These are phyloP conservation scores for Aspergillus udagawae DNA, from an alignment of 2,329 filamentous ascomycete species.

Conservation along the genomic window DNA sequence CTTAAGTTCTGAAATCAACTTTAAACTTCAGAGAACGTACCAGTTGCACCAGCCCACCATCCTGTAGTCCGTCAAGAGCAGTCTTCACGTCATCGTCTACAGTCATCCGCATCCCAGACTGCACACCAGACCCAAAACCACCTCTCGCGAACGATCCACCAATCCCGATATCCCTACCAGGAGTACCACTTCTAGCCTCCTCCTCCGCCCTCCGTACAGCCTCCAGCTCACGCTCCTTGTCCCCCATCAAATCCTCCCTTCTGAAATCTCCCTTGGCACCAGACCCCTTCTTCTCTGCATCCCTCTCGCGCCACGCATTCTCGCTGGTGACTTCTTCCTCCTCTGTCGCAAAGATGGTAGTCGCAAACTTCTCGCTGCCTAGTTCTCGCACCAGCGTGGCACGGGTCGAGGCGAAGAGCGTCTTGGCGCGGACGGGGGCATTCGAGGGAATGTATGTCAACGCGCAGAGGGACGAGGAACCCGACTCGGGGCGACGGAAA, in stretches of 20 bases:
- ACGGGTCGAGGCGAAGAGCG: conserved; percentile 62
- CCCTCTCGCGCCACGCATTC: conserved; percentile 52
- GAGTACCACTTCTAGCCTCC: conserved; percentile 52
- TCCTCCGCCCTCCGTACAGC: conserved; percentile 58
- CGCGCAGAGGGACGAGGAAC: conserved; percentile 41
- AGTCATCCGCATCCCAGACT: conserved; percentile 44
- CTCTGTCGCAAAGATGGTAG: conserved; percentile 57
- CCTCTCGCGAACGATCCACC: conserved; percentile 34
- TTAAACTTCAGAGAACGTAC: conserved; percentile 30
- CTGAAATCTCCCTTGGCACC: conserved; percentile 20
- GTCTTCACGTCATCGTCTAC: conserved; percentile 51
- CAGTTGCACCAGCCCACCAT: conserved; percentile 47
- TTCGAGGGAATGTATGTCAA: conserved; percentile 62
- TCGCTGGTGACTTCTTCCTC: conserved; percentile 53
- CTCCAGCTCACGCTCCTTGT: conserved; percentile 56
- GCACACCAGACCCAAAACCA: conserved; percentile 17
- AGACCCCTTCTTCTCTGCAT: conserved; percentile 40
- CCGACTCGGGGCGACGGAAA: conserved; percentile 46
- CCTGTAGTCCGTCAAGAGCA: conserved; percentile 43
- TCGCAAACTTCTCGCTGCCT: conserved; percentile 57
- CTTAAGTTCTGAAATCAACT: background rate
- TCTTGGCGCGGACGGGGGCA: conserved; percentile 62
- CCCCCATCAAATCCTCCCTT: conserved; percentile 54
- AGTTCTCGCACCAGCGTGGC: conserved; percentile 58
- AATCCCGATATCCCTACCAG: conserved; percentile 45